Percentiles rank a stretch among this genome's conserved stretches.
Conservation (phyloP, 2,329 filamentous ascomycete genomes). For the Plenodomus lindquistii region DNA sequence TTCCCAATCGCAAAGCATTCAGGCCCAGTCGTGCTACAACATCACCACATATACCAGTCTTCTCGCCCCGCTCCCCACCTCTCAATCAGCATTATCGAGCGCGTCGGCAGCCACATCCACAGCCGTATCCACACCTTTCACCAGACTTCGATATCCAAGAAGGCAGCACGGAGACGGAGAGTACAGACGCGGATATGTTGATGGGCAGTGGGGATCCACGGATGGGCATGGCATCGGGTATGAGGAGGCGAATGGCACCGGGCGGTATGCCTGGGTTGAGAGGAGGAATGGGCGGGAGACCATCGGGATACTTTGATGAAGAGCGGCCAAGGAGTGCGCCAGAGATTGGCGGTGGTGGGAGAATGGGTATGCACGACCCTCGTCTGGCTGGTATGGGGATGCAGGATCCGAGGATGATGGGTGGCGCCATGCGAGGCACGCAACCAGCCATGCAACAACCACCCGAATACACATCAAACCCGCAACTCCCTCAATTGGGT, state of each 20-base stretch:
- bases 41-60: conserved; percentile 2
- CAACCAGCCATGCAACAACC: not conserved
- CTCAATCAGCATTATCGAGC: not conserved
- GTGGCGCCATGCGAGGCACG: conserved; percentile 1
- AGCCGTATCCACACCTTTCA: no score
- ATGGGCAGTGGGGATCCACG: not conserved
- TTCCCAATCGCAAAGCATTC: not conserved
- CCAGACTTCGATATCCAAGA: conserved; percentile 3
- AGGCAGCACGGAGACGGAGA: conserved; percentile 7
- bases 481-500: not conserved
- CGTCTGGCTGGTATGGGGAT: not conserved
- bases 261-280: not conserved
- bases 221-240: not conserved
- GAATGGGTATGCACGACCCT: not conserved
- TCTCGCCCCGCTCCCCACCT: conserved; percentile 1
- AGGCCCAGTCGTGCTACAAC: not conserved
- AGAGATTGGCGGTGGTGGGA: not conserved
- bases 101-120: no score
- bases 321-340: not conserved
- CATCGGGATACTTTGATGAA: not conserved
- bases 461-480: conserved; percentile 11
- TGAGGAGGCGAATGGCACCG: no score
- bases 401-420: not conserved
- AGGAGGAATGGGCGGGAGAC: not conserved
- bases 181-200: not conserved